Conservation (phyloP, 306 rosid genomes). For the Alnus rubra region DNA sequence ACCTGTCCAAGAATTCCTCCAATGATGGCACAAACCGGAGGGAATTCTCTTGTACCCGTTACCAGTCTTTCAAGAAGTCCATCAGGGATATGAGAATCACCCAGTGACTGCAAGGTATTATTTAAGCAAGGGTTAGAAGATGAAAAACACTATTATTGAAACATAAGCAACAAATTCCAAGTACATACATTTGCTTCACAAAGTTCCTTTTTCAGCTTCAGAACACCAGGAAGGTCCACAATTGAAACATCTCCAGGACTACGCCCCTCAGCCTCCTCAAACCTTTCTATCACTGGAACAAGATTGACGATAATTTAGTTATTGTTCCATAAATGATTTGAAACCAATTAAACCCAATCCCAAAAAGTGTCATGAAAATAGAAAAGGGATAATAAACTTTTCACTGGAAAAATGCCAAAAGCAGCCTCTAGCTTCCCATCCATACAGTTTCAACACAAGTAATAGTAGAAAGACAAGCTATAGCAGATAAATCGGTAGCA, state of each 20-base stretch:
- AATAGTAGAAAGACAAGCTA: not conserved
- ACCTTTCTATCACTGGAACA: slow-evolving; percentile 68
- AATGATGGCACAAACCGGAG: slow-evolving; percentile 92
- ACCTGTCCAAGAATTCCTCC: slow-evolving; percentile 99
- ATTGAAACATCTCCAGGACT: slow-evolving; percentile 61
- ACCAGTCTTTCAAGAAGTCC: slow-evolving; percentile 72
- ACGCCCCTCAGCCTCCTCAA: slow-evolving; percentile 75
- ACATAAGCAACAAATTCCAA: slow-evolving; percentile 9
- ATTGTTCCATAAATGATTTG: not conserved
- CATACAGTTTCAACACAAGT: not conserved
- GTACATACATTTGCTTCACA: slow-evolving; percentile 65
- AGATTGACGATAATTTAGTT: not conserved
- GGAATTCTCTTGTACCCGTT: slow-evolving; percentile 61
- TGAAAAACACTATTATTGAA: not conserved
- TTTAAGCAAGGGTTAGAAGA: slow-evolving; percentile 22
- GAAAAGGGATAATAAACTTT: not conserved
- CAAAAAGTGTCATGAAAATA: not conserved
- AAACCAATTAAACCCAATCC: not conserved
- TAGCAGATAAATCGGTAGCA: not conserved
- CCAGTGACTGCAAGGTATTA: slow-evolving; percentile 57
- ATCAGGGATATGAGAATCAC: slow-evolving; percentile 70
- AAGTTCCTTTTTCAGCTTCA: slow-evolving; percentile 70
- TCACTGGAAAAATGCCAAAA: not conserved
- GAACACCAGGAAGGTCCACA: slow-evolving; percentile 68
- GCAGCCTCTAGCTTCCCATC: not conserved